phyloP scores from a whole-genome alignment of 2,329 filamentous ascomycete genomes.

The Magnaporthiopsis rhizophila region DNA sequence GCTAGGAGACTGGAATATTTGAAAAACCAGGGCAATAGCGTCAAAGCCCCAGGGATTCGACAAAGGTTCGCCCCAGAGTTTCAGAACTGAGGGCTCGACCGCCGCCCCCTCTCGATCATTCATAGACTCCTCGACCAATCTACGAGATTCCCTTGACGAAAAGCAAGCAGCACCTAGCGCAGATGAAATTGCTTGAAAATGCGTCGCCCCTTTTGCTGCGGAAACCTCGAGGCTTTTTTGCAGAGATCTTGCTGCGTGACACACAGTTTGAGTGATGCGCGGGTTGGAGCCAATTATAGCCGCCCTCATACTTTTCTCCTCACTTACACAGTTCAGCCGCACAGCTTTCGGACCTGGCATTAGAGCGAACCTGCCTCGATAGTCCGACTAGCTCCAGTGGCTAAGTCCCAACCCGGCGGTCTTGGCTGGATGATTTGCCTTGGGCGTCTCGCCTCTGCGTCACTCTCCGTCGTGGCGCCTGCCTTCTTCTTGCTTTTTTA shows the following conservation, averaged over 20 bases:
- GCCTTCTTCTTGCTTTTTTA: neutral
- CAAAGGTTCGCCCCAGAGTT: too few relatives aligned
- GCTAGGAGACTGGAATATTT: neutral
- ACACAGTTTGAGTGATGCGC: neutral
- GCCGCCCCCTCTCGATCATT: neutral
- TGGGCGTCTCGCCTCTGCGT: neutral
- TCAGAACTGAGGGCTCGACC: too few relatives aligned
- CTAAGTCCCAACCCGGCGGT: neutral
- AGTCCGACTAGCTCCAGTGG: neutral
- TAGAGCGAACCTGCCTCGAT: neutral
- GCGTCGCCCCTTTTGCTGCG: too few relatives aligned
- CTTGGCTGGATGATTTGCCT: neutral
- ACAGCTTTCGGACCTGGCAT: neutral
- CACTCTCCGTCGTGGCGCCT: neutral
- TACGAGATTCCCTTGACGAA: too few relatives aligned
- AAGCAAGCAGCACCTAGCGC: too few relatives aligned
- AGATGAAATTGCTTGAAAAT: too few relatives aligned
- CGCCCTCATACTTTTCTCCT: neutral
- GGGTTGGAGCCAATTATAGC: neutral
- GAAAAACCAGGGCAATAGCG: neutral
- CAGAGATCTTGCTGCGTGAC: neutral
- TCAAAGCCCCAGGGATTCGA: too few relatives aligned
- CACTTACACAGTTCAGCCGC: neutral
- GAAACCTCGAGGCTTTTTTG: too few relatives aligned
- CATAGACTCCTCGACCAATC: neutral